phyloP scores from a whole-genome alignment of 78 protist species.

The Tieghemostelium lacteum region DNA sequence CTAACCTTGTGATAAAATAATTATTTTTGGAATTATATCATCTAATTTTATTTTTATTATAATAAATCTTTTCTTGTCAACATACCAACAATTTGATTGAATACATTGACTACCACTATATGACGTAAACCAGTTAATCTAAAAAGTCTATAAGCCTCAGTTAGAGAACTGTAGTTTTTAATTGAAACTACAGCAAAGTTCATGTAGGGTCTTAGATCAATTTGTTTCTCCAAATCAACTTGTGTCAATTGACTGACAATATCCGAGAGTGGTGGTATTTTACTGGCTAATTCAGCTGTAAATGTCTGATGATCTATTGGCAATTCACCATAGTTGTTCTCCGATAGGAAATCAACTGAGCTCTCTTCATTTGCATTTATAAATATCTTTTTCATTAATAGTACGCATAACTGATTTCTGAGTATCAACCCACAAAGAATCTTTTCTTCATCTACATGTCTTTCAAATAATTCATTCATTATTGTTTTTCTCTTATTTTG shows the following conservation, averaged over 20 bases:
- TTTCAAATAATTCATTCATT: constrained; percentile 11
- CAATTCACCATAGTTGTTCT: constrained; percentile 13
- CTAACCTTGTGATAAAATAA: no score
- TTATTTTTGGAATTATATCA: no score
- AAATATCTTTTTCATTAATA: constrained; percentile 33
- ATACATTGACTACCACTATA: constrained; percentile 65
- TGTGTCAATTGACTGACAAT: background rate
- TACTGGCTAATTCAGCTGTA: constrained; percentile 22
- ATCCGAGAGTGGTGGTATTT: constrained; percentile 3
- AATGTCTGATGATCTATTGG: constrained; percentile 42
- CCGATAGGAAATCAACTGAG: constrained; percentile 1
- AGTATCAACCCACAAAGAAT: constrained; percentile 69
- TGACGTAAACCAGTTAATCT: constrained; percentile 59
- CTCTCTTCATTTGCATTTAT: background rate
- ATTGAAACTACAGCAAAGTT: constrained; percentile 57
- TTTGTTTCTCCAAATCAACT: constrained; percentile 5
- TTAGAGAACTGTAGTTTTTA: constrained; percentile 53
- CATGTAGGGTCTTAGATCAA: constrained; percentile 68
- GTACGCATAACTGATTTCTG: constrained; percentile 61
- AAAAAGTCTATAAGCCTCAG: constrained; percentile 63
- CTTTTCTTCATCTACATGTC: constrained; percentile 17
- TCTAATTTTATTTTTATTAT: constrained; percentile 11
- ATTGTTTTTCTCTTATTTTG: no score
- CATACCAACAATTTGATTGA: constrained; percentile 66
- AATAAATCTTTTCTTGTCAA: constrained; percentile 68